Evolutionary conservation across 23 red algal genomes (phyloP), one percentile per base, ranked within the genome.

Genomic region (Gracilariopsis chorda): DNA sequence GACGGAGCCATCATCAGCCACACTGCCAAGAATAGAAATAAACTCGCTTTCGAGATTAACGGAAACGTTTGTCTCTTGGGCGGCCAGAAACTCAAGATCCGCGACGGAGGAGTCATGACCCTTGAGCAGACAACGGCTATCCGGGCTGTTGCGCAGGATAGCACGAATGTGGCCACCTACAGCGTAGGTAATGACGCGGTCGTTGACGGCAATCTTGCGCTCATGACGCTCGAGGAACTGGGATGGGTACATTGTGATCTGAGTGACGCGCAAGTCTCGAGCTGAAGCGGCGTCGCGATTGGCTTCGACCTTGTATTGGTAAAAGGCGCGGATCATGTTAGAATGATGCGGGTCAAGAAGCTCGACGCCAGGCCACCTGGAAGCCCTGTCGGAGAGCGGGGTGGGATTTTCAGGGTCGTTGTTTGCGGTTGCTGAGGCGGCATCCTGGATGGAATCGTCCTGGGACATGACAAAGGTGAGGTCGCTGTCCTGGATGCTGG

Each of bases 61-160:
- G 51, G 65, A 64, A 42, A 89, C 48, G 16, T 58, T 41, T 3
- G 45, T 89, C 56, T 91, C 88, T 62, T 72, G 75, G 48, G 51
- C 74, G 9, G 78, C 58, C n/a, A 93, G 69, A 44, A 95, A 95
- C 61, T 95, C 93, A 59, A 95, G 70, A 63, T 95, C 93, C 43
- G 82, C 88, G 14, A 95, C 86, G 58, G 71, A 76, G 28, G 63
- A 83, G 45, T 82, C 75, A 85, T 95, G 93, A 7, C 93, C 93
- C 51, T 95, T 95, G 80, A 95, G 78, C 86, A 95, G 36, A 25
- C 53, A 68, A 35, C 88, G 87, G 19, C 72, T 57, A 58, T 77
- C 72, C n/a, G 72, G 30, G 28, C 62, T 61, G 28, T 69, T 78
- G 13, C 86, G 74, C 20, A 88, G 42, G 20, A 95, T 87, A 30